Evolutionary conservation across 192 early-diverging fungal genomes (phyloP).

Genomic region (Coemansia sp.): DNA sequence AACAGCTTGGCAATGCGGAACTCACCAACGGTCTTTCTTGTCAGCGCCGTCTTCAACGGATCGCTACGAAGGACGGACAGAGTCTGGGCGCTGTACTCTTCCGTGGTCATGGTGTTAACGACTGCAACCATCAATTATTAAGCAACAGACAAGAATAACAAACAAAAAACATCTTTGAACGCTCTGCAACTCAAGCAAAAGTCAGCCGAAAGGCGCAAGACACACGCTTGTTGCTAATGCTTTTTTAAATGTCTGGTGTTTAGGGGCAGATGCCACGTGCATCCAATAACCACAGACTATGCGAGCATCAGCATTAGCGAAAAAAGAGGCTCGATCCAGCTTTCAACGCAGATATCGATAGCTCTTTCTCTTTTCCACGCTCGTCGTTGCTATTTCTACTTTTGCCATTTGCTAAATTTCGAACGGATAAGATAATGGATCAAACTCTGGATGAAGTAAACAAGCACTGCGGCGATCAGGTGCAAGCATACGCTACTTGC

Average conservation of each 20-base stretch:
- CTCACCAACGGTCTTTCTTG: constrained; percentile 5
- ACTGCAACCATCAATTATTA: neutral
- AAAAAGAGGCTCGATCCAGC: neutral
- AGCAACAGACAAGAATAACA: neutral
- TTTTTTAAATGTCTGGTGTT: neutral
- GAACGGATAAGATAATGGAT: constrained; percentile 28
- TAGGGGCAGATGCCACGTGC: constrained; percentile 5
- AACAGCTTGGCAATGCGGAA: constrained; percentile 70
- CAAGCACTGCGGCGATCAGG: constrained; percentile 54
- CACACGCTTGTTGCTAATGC: no score
- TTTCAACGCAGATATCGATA: no score
- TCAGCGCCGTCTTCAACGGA: constrained; percentile 34
- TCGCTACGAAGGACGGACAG: constrained; percentile 29
- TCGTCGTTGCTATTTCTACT: no score
- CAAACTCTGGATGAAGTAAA: constrained; percentile 55
- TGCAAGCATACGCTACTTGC: constrained; percentile 45
- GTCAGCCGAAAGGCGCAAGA: no score
- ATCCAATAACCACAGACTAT: neutral
- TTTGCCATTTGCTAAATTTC: no score
- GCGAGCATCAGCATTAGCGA: no score
- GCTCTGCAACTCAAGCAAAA: neutral
- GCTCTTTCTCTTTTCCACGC: no score
- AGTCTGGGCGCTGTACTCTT: constrained; percentile 15
- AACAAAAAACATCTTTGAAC: neutral
- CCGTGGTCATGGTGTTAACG: neutral